Percentiles rank a stretch among this genome's conserved stretches.
Evolutionary conservation across 345 rosid genomes (phyloP).

Genomic region (Arabis hirsuta): DNA sequence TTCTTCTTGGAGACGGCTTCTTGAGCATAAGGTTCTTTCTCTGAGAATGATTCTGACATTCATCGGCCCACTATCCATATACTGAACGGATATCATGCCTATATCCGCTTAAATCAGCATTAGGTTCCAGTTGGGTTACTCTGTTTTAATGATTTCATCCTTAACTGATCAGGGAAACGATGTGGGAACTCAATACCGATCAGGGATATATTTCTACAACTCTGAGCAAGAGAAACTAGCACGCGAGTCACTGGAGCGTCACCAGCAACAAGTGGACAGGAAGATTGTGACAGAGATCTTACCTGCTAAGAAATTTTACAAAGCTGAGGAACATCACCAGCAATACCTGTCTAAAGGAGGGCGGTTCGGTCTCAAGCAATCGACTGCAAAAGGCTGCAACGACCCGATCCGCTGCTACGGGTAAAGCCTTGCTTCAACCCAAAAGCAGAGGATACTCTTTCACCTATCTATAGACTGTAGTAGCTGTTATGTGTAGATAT

Average conservation of each 20-base stretch:
- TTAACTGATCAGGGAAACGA: constrained; percentile 69
- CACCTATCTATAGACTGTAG: constrained; percentile 15
- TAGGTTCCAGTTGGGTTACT: not conserved
- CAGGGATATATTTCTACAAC: constrained; percentile 76
- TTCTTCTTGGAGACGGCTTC: not conserved
- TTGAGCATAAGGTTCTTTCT: constrained; percentile 1
- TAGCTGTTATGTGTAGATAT: constrained; percentile 27
- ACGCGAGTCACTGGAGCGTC: constrained; percentile 62
- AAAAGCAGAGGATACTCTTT: constrained; percentile 17
- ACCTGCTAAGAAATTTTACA: constrained; percentile 88
- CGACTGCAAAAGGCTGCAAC: constrained; percentile 80
- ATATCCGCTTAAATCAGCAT: not conserved
- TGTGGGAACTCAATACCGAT: constrained; percentile 92
- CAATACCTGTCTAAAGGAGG: constrained; percentile 95
- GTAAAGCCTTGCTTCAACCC: constrained; percentile 37
- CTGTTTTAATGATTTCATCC: not conserved
- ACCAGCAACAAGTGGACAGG: constrained; percentile 63
- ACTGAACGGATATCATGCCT: not conserved
- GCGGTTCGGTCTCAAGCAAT: constrained; percentile 78
- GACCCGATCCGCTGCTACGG: constrained; percentile 95
- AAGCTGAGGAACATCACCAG: constrained; percentile 92
- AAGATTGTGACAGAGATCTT: constrained; percentile 81
- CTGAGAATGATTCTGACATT: not conserved
- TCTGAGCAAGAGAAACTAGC: constrained; percentile 86
- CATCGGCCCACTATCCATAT: not conserved